These are phyloP conservation scores for Apiospora saccharicola DNA, from an alignment of 2,329 filamentous ascomycete genomes.

Conservation along the genomic window DNA sequence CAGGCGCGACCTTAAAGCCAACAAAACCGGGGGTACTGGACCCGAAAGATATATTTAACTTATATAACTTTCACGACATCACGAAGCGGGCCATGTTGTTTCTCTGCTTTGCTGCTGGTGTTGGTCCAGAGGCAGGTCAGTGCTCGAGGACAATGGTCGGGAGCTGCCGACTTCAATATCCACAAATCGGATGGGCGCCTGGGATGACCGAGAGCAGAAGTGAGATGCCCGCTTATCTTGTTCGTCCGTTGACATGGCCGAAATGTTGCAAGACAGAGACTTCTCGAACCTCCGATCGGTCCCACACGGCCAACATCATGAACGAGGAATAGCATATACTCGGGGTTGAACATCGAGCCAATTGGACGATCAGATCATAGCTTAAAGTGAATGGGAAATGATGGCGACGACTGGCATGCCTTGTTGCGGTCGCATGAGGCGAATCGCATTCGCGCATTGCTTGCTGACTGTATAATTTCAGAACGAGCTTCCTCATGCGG, in stretches of 20 bases:
- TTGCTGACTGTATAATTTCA: not conserved
- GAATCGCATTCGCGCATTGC: not conserved
- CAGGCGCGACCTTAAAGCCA: slow-evolving; percentile 2
- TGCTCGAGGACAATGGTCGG: not conserved
- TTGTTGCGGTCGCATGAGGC: not conserved
- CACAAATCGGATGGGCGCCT: slow-evolving; percentile 6
- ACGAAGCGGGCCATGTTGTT: not conserved
- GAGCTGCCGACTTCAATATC: not conserved
- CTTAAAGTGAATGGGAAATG: not conserved
- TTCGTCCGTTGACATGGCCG: not conserved
- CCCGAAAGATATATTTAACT: slow-evolving; percentile 12
- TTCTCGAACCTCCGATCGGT: not conserved
- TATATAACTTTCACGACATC: not conserved
- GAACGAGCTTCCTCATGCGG: not conserved
- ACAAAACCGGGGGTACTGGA: slow-evolving; percentile 7
- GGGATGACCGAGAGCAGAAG: not conserved
- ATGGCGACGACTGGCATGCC: no score
- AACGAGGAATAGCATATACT: not conserved
- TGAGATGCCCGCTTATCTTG: not conserved
- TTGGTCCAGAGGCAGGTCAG: not conserved
- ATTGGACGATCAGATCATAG: not conserved
- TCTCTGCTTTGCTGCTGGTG: not conserved
- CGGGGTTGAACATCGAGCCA: not conserved
- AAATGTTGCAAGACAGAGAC: not conserved
- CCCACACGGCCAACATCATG: not conserved